Percentiles rank a stretch among this genome's conserved stretches.
phyloP scores from a whole-genome alignment of 2,329 filamentous ascomycete species.

The Chalaropsis thielavioides region DNA sequence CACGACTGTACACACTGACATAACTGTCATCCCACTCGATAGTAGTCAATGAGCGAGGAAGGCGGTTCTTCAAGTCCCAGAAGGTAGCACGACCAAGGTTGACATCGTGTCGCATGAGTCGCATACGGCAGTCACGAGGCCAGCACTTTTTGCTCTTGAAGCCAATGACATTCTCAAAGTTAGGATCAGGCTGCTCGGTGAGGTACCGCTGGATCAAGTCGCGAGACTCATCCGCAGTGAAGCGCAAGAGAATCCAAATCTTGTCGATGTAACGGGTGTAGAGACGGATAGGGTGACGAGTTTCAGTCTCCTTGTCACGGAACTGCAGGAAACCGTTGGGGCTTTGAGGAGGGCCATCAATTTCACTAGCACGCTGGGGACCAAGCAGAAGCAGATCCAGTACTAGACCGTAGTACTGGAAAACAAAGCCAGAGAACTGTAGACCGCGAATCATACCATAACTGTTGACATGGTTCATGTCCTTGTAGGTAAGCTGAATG shows the following conservation, averaged over 20 bases:
- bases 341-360: constrained; percentile 81
- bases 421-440: constrained; percentile 96
- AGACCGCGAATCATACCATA: constrained; percentile 97
- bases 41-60: constrained; percentile 87
- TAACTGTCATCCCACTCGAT: constrained; percentile 99
- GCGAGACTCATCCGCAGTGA: constrained; percentile 82
- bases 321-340: constrained; percentile 98
- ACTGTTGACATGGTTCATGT: constrained; percentile 99
- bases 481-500: constrained; percentile 96
- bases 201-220: constrained; percentile 95
- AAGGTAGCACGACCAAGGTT: constrained; percentile 95
- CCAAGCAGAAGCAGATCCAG: constrained; percentile 85
- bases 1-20: constrained; percentile 90
- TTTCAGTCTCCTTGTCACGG: constrained; percentile 81
- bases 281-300: constrained; percentile 86
- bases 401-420: constrained; percentile 96
- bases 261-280: constrained; percentile 97
- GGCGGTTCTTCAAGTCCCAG: constrained; percentile 95
- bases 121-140: constrained; percentile 95
- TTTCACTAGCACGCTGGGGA: constrained; percentile 90
- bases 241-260: constrained; percentile 95
- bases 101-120: constrained; percentile 95
- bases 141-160: constrained; percentile 99
- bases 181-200: constrained; percentile 94
- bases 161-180: constrained; percentile 97